These are phyloP conservation scores for Yarrowia bubula DNA, from an alignment of 805 yeast species.

Conservation along the genomic window DNA sequence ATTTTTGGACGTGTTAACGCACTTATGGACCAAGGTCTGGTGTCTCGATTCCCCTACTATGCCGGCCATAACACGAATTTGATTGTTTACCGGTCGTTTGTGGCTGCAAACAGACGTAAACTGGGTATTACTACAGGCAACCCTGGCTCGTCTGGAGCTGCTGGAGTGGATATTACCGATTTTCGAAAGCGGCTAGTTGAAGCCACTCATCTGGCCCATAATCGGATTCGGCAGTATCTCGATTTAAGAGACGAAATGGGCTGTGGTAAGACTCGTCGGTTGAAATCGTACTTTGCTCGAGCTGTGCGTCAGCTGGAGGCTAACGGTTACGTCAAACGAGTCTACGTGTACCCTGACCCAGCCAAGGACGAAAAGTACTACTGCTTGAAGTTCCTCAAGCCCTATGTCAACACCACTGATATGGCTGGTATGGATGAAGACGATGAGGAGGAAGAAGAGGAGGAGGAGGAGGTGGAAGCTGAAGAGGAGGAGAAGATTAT, in stretches of 20 bases:
- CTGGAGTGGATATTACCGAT: conserved; percentile 32
- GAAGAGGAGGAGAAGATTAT: conserved; percentile 34
- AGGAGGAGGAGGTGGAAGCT: conserved; percentile 32
- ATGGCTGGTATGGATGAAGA: conserved; percentile 36
- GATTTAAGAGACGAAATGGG: conserved; percentile 45
- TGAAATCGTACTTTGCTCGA: conserved; percentile 32
- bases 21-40: conserved; percentile 40
- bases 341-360: conserved; percentile 37
- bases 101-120: conserved; percentile 37
- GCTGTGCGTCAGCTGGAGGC: conserved; percentile 35
- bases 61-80: conserved; percentile 39
- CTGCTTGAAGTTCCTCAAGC: conserved; percentile 41
- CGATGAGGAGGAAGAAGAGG: conserved; percentile 35
- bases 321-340: conserved; percentile 36
- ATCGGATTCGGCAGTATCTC: conserved; percentile 39
- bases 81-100: conserved; percentile 39
- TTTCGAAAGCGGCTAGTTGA: conserved; percentile 35
- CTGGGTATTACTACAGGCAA: conserved; percentile 15
- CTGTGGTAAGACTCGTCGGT: conserved; percentile 37
- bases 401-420: conserved; percentile 37
- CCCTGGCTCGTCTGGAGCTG: background rate
- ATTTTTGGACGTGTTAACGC: conserved; percentile 39
- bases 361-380: conserved; percentile 35
- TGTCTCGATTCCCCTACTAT: conserved; percentile 39
- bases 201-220: conserved; percentile 37